phyloP scores from a whole-genome alignment of 495 filamentous ascomycete species.

The Aspergillus leporis region DNA sequence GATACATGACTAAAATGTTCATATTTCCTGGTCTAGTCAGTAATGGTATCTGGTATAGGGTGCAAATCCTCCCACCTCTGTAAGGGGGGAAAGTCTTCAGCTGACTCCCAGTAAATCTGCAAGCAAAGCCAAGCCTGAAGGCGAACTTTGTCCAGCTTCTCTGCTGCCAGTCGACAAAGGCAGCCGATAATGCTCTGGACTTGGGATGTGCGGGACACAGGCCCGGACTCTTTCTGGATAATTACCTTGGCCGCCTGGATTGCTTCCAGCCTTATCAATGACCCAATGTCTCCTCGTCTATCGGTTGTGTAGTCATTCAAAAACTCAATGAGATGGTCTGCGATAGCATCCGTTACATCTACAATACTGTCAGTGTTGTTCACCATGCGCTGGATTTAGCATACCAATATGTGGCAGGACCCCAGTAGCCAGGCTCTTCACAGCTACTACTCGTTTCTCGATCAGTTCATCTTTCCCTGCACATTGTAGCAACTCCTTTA shows the following conservation, averaged over 20 bases:
- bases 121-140: slow-evolving; percentile 59
- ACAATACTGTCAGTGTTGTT: slow-evolving; percentile 16
- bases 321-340: slow-evolving; percentile 42
- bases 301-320: slow-evolving; percentile 89
- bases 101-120: slow-evolving; percentile 41
- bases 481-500: slow-evolving; percentile 37
- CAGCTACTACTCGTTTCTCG: slow-evolving; percentile 59
- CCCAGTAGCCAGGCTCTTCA: slow-evolving; percentile 57
- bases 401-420: slow-evolving; percentile 46
- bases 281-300: slow-evolving; percentile 85
- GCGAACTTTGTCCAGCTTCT: slow-evolving; percentile 88
- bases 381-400: background rate
- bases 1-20: slow-evolving; percentile 49
- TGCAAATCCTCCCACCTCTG: slow-evolving; percentile 28
- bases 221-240: slow-evolving; percentile 23
- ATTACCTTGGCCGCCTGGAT: slow-evolving; percentile 57
- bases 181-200: slow-evolving; percentile 36
- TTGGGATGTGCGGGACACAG: slow-evolving; percentile 17
- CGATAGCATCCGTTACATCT: slow-evolving; percentile 31
- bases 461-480: slow-evolving; percentile 49
- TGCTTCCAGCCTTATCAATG: slow-evolving; percentile 75
- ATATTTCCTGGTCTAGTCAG: slow-evolving; percentile 38
- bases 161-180: slow-evolving; percentile 70
- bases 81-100: slow-evolving; percentile 33
- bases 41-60: background rate